Evolutionary conservation across 257 asterid genomes (phyloP).

Genomic region (Nicotiana undulata): DNA sequence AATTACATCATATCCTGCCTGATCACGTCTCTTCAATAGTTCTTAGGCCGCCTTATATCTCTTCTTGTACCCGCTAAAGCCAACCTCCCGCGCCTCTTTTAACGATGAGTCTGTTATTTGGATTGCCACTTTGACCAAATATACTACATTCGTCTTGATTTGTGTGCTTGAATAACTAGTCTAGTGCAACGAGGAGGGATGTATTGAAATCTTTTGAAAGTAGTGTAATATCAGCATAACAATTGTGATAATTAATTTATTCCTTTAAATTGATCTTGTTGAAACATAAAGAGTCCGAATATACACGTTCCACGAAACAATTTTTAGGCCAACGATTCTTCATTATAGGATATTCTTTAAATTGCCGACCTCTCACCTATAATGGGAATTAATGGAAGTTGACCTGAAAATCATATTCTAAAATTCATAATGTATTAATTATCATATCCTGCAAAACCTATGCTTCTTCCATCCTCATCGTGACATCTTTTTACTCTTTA

Average conservation of each 20-base stretch:
- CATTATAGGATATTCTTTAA: neutral
- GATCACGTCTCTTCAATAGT: accelerated
- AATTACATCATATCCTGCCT: too few species aligned
- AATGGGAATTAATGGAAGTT: neutral
- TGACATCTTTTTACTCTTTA: neutral
- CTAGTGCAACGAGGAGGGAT: neutral
- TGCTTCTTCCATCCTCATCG: neutral
- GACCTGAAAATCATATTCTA: neutral
- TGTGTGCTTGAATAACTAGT: neutral
- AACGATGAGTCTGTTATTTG: neutral
- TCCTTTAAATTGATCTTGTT: neutral
- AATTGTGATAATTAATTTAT: neutral
- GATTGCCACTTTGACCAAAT: neutral
- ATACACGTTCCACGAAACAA: neutral
- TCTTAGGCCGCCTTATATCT: accelerated
- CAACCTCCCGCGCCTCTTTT: accelerated
- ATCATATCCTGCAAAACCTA: neutral
- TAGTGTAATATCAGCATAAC: neutral
- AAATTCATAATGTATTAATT: neutral
- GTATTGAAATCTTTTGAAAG: neutral
- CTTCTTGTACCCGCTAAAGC: too few species aligned
- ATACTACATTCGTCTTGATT: neutral
- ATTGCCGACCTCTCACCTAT: neutral
- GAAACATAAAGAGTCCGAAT: neutral
- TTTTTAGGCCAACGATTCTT: neutral